Evolutionary conservation across 768 basidiomycete species (phyloP).

Genomic region (Xerocomellus intermedius): DNA sequence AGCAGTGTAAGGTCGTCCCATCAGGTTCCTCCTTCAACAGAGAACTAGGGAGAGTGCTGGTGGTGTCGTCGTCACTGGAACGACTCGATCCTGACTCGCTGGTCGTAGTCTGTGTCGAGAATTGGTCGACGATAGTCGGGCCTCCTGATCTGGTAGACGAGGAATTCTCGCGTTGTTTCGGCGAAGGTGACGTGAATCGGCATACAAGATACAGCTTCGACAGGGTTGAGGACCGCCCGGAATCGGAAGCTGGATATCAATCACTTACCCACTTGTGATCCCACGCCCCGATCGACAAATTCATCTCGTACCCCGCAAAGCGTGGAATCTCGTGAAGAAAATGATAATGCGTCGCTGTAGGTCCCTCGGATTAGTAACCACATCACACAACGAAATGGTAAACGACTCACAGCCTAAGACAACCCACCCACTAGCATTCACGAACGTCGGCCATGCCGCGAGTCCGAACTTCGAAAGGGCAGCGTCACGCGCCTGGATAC

Average conservation of each 20-base stretch:
- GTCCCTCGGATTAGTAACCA: neutral
- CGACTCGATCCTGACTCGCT: neutral
- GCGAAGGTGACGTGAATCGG: conserved; percentile 8
- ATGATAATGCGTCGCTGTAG: conserved; percentile 12
- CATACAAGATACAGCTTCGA: conserved; percentile 17
- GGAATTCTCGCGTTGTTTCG: neutral
- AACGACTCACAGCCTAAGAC: conserved; percentile 2
- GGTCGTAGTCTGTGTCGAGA: neutral
- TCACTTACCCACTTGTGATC: conserved; percentile 18
- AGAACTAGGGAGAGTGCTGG: neutral
- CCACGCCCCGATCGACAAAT: conserved; percentile 16
- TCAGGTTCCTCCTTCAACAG: conserved; percentile 23
- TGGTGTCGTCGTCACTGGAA: neutral
- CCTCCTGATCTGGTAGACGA: neutral
- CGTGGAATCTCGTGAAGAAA: conserved; percentile 20
- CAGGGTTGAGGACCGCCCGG: neutral
- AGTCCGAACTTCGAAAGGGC: conserved; percentile 10
- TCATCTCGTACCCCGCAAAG: conserved; percentile 14
- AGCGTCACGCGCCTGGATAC: conserved; percentile 12
- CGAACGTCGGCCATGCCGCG: conserved; percentile 12
- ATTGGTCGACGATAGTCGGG: neutral
- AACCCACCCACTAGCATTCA: conserved; percentile 10
- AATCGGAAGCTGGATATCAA: neutral
- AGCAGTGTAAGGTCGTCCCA: conserved; percentile 53
- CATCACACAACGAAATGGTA: neutral